These are phyloP conservation scores for Alternaria brassicae DNA, from an alignment of 2,329 filamentous ascomycete genomes.

Conservation along the genomic window DNA sequence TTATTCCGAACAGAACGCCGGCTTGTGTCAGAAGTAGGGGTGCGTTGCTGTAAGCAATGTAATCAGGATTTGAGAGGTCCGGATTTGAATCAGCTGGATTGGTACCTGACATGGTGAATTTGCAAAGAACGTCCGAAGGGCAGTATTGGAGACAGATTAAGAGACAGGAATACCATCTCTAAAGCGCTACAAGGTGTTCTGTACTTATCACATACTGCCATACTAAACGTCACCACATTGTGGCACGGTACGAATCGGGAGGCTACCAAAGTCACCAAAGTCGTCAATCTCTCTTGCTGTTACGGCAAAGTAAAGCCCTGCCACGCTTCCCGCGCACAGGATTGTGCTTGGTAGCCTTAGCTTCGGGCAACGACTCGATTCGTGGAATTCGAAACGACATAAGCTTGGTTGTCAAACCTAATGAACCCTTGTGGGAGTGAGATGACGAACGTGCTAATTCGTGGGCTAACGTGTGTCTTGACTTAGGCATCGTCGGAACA, in stretches of 20 bases:
- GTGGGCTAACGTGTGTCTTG: background rate
- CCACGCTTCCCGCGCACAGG: background rate
- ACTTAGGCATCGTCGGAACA: background rate
- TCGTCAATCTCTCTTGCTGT: background rate
- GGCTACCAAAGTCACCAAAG: background rate
- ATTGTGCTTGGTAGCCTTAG: background rate
- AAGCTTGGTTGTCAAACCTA: background rate
- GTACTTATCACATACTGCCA: background rate
- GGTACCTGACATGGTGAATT: background rate
- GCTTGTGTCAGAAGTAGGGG: conserved; percentile 52
- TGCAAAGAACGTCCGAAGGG: background rate
- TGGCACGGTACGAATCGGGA: background rate
- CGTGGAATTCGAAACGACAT: background rate
- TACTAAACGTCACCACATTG: background rate
- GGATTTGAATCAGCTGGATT: background rate
- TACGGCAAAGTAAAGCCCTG: background rate
- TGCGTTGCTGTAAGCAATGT: conserved; percentile 48
- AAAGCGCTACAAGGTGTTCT: background rate
- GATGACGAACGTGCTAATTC: background rate
- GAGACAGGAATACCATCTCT: background rate
- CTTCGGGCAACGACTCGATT: background rate
- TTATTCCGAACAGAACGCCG: conserved; percentile 48
- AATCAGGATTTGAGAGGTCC: conserved; percentile 2
- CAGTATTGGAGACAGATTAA: background rate
- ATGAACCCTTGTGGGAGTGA: background rate